These are phyloP conservation scores for Melanogaster broomeanus DNA, from an alignment of 768 basidiomycete genomes.

Conservation along the genomic window DNA sequence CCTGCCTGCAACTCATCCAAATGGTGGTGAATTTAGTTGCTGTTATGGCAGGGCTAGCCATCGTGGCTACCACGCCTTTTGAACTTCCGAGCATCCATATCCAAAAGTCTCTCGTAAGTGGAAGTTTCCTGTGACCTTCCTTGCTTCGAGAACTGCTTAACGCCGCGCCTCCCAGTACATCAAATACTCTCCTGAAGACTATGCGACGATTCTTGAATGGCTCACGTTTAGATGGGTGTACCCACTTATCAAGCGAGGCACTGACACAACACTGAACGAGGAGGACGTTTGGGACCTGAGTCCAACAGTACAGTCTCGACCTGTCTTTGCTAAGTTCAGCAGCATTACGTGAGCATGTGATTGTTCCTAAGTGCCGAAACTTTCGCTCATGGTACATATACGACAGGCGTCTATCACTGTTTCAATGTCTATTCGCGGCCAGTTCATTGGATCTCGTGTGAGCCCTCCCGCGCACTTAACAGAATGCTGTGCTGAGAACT, in stretches of 20 bases:
- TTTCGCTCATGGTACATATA: background rate
- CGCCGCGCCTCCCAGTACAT: conserved; percentile 43
- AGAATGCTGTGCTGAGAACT: background rate
- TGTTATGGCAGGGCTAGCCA: background rate
- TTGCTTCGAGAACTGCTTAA: background rate
- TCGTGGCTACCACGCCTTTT: conserved; percentile 51
- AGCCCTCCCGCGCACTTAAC: background rate
- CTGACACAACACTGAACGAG: conserved; percentile 29
- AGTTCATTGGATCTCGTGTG: conserved; percentile 42
- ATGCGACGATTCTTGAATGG: conserved; percentile 25
- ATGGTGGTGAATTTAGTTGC: conserved; percentile 2
- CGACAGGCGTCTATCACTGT: conserved; percentile 23
- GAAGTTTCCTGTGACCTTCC: background rate
- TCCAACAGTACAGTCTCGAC: conserved; percentile 20
- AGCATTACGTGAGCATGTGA: conserved; percentile 10
- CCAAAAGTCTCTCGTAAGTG: conserved; percentile 57
- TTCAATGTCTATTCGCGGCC: conserved; percentile 37
- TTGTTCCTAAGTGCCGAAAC: background rate
- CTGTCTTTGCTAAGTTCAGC: conserved; percentile 41
- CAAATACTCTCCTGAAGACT: conserved; percentile 44
- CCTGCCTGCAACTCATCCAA: background rate
- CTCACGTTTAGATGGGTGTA: conserved; percentile 22
- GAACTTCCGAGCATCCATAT: conserved; percentile 53
- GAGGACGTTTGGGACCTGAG: conserved; percentile 28
- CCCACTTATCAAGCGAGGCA: conserved; percentile 38